Conservation (phyloP, 1,284 basidiomycete species). For the Flammula alnicola region DNA sequence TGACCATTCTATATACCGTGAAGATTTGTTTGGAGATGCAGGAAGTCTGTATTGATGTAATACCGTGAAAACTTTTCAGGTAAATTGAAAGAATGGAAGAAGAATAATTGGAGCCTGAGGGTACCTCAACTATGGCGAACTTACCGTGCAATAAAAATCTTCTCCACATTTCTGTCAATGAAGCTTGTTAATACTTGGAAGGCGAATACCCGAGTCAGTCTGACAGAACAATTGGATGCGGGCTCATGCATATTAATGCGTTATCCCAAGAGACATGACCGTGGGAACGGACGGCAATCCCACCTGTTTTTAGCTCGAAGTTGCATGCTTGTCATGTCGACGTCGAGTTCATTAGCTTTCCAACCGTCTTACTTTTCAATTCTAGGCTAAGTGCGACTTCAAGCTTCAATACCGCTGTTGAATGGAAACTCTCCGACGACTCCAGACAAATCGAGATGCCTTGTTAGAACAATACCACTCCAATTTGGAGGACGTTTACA, state of each 20-base stretch:
- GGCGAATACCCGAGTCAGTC: too few species aligned
- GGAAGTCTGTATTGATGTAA: too few species aligned
- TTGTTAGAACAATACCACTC: constrained; percentile 50
- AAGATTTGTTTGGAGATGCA: too few species aligned
- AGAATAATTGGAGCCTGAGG: neutral
- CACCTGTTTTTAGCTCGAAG: too few species aligned
- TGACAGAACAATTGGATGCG: neutral
- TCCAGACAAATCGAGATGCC: constrained; percentile 44
- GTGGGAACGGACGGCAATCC: constrained; percentile 18
- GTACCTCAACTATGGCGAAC: neutral
- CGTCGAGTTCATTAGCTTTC: constrained; percentile 2
- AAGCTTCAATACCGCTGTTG: constrained; percentile 2
- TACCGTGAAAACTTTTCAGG: too few species aligned
- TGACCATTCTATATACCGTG: too few species aligned
- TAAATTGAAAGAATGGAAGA: neutral
- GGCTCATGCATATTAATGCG: neutral
- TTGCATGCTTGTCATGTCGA: constrained; percentile 14
- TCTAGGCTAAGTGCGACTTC: constrained; percentile 1
- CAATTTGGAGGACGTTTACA: constrained; percentile 48
- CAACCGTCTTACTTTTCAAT: constrained; percentile 9
- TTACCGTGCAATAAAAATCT: neutral
- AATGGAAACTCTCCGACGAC: constrained; percentile 42
- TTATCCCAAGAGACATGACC: constrained; percentile 20
- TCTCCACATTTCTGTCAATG: constrained; percentile 2
- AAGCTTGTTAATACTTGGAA: constrained; percentile 2